Evolutionary conservation across 2,329 filamentous ascomycete species (phyloP).

Genomic region (Aspergillus eucalypticola): DNA sequence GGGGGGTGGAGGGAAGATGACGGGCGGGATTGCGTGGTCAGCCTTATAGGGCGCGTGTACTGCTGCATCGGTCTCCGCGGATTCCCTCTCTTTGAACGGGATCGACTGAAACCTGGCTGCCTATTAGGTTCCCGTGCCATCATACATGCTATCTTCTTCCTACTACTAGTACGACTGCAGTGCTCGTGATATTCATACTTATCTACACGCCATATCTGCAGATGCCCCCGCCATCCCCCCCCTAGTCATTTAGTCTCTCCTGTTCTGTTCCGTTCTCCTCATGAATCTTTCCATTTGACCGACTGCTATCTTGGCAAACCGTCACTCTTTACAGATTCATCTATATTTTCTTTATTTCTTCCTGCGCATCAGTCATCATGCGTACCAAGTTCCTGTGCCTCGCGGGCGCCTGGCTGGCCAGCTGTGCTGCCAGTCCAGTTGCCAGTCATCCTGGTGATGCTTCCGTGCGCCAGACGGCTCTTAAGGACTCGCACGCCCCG

Average conservation of each 20-base stretch:
- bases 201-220: no score
- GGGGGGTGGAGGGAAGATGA: not conserved
- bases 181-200: no score
- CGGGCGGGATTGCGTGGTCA: not conserved
- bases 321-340: not conserved
- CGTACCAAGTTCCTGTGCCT: not conserved
- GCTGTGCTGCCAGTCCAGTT: not conserved
- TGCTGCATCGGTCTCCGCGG: not conserved
- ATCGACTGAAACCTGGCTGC: not conserved
- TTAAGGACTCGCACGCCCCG: not conserved
- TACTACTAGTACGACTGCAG: no score
- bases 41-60: not conserved
- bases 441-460: not conserved
- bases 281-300: no score
- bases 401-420: not conserved
- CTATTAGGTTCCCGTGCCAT: not conserved
- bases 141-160: not conserved
- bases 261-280: no score
- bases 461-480: not conserved
- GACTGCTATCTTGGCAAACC: no score
- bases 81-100: no score
- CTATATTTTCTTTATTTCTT: not conserved
- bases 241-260: no score
- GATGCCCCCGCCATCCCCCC: no score
- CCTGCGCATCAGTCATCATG: not conserved